phyloP scores from a whole-genome alignment of 2,329 filamentous ascomycete species.

The Alternaria conjuncta region DNA sequence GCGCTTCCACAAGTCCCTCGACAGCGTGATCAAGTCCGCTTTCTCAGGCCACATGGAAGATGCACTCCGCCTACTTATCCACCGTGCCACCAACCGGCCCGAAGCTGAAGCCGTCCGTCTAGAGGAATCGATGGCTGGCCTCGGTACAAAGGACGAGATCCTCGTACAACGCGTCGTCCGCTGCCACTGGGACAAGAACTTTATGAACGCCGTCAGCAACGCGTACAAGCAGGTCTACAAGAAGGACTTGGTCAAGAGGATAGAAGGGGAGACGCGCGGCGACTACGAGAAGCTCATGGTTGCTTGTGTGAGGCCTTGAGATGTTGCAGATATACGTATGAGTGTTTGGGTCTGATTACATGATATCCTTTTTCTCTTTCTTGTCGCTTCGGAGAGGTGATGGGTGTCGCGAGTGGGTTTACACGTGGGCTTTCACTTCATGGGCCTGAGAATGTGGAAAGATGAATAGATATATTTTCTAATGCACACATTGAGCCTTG shows the following conservation, averaged over 20 bases:
- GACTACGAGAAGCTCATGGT: slow-evolving; percentile 81
- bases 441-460: neutral
- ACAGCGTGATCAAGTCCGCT: slow-evolving; percentile 76
- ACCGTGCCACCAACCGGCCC: slow-evolving; percentile 77
- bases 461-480: neutral
- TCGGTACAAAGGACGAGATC: slow-evolving; percentile 84
- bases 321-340: neutral
- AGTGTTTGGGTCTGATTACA: neutral
- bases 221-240: slow-evolving; percentile 77
- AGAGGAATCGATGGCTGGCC: slow-evolving; percentile 85
- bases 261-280: slow-evolving; percentile 83
- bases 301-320: slow-evolving; percentile 60
- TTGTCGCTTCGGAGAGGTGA: neutral
- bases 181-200: slow-evolving; percentile 79
- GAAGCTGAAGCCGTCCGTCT: slow-evolving; percentile 82
- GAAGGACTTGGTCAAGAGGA: slow-evolving; percentile 69
- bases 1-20: slow-evolving; percentile 73
- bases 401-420: neutral
- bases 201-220: slow-evolving; percentile 77
- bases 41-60: slow-evolving; percentile 94
- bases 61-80: slow-evolving; percentile 80
- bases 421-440: neutral
- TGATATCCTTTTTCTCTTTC: slow-evolving; percentile 2
- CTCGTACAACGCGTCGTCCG: slow-evolving; percentile 80
- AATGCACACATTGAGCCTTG: neutral